Conservation (phyloP, 768 basidiomycete species). For the Austroboletus eburneus region DNA sequence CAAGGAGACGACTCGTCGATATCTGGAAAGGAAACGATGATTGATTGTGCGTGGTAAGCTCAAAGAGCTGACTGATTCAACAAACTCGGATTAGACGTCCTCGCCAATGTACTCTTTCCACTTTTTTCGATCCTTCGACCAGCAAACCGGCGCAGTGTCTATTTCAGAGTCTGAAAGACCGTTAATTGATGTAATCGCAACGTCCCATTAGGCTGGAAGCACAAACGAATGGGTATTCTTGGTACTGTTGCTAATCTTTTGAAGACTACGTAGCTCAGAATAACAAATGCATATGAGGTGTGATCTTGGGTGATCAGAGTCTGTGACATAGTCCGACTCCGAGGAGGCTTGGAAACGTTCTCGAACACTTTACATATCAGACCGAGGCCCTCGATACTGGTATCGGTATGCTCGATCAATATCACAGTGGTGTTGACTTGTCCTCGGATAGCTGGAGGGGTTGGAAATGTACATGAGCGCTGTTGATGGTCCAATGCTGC, state of each 20-base stretch:
- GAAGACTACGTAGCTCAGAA: constrained; percentile 8
- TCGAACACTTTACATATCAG: constrained; percentile 59
- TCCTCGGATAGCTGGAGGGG: constrained; percentile 11
- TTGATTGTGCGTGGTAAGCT: not conserved
- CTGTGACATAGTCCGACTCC: constrained; percentile 22
- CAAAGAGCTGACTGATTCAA: constrained; percentile 43
- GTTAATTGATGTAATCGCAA: constrained; percentile 19
- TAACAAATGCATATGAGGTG: constrained; percentile 39
- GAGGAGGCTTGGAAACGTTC: constrained; percentile 54
- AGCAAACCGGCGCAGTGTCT: constrained; percentile 38
- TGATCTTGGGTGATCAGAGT: constrained; percentile 46
- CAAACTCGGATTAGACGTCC: constrained; percentile 70
- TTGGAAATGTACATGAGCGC: constrained; percentile 12
- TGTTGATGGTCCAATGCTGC: constrained; percentile 9
- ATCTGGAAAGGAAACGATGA: constrained; percentile 37
- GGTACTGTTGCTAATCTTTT: constrained; percentile 23
- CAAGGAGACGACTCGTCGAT: constrained; percentile 83
- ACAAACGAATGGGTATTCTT: constrained; percentile 33
- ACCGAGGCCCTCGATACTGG: constrained; percentile 65
- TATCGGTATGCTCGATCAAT: constrained; percentile 52
- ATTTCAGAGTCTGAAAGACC: constrained; percentile 5
- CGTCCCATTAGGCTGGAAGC: constrained; percentile 36
- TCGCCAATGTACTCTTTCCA: constrained; percentile 88
- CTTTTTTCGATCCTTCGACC: constrained; percentile 81
- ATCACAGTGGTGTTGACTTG: constrained; percentile 38